Percentiles rank a stretch among this genome's conserved stretches.
Evolutionary conservation across 805 yeast species (phyloP).

Genomic region (Hanseniaspora occidentalis): DNA sequence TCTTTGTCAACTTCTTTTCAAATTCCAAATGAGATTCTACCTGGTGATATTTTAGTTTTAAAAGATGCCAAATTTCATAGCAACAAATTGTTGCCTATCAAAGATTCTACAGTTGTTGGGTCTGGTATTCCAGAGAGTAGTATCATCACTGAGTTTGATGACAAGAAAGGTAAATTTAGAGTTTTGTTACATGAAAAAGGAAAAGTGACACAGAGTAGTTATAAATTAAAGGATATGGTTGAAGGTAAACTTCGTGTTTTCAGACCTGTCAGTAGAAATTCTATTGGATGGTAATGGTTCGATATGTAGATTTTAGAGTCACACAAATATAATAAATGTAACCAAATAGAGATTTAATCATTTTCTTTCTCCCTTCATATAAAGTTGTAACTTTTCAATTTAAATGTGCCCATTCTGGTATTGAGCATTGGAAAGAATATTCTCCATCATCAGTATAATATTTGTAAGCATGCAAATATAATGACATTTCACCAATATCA

Average conservation of each 20-base stretch:
- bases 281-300: conserved; percentile 50
- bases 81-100: conserved; percentile 15
- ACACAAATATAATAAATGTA: neutral
- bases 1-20: conserved; percentile 27
- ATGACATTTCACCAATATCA: conserved; percentile 16
- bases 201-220: conserved; percentile 45
- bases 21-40: conserved; percentile 49
- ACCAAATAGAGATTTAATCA: neutral
- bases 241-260: conserved; percentile 71
- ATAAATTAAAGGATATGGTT: conserved; percentile 59
- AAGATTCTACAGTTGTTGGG: conserved; percentile 42
- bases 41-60: conserved; percentile 78
- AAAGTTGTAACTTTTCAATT: neutral
- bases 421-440: conserved; percentile 29
- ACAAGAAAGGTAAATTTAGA: conserved; percentile 53
- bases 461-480: conserved; percentile 25
- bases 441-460: conserved; percentile 19
- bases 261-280: conserved; percentile 62
- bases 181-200: conserved; percentile 49
- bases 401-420: conserved; percentile 36
- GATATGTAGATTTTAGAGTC: neutral
- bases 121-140: conserved; percentile 36
- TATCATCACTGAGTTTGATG: conserved; percentile 63
- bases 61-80: conserved; percentile 66
- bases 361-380: neutral